phyloP scores from a whole-genome alignment of 1,284 basidiomycete genomes.

The Malassezia equina region DNA sequence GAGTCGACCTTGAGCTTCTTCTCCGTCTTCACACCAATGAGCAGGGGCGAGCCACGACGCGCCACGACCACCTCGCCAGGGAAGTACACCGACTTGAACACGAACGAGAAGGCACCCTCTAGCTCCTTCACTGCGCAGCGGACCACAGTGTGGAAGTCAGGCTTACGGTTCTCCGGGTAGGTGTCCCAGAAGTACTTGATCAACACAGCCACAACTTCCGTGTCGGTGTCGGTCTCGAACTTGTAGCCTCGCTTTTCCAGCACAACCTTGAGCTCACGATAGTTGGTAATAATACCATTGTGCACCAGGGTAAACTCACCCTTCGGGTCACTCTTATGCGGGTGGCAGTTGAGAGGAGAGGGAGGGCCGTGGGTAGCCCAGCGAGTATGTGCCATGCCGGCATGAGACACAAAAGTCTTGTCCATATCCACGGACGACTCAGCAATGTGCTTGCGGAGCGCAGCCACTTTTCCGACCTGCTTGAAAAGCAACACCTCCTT shows the following conservation, averaged over 20 bases:
- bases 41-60: conserved; percentile 87
- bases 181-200: conserved; percentile 95
- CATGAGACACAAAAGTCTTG: conserved; percentile 76
- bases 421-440: conserved; percentile 65
- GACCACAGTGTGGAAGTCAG: conserved; percentile 81
- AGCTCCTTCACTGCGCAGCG: conserved; percentile 96
- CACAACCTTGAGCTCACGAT: conserved; percentile 74
- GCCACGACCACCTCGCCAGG: conserved; percentile 92
- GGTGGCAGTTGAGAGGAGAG: conserved; percentile 83
- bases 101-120: conserved; percentile 98
- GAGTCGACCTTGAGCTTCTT: conserved; percentile 99
- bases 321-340: conserved; percentile 71
- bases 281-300: conserved; percentile 99
- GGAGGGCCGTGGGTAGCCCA: conserved; percentile 96
- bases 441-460: conserved; percentile 82
- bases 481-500: conserved; percentile 77
- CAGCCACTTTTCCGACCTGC: conserved; percentile 94
- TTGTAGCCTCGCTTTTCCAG: conserved; percentile 90
- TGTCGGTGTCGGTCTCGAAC: conserved; percentile 94
- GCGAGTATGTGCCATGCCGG: conserved; percentile 95
- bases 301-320: conserved; percentile 89
- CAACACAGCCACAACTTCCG: conserved; percentile 91
- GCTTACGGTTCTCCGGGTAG: conserved; percentile 67
- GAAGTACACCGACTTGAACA: conserved; percentile 95
- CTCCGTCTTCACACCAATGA: conserved; percentile 98